Base-by-base conservation (phyloP, 805 yeast species). In the Phaffomyces antillensis region DNA sequence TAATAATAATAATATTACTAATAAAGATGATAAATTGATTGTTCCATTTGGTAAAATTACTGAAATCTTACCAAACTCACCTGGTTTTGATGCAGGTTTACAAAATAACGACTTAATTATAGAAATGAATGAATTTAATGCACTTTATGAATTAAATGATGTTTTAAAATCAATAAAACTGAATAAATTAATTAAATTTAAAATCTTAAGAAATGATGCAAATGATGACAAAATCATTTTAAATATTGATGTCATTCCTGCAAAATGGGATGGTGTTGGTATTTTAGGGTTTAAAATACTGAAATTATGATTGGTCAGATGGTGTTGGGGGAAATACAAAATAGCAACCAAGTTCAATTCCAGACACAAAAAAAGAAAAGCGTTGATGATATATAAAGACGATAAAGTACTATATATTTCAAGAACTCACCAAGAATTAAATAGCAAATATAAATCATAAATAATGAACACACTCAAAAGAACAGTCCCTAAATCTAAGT, bases 21-120 rank as follows among this genome's bases (percentile, higher is more conserved):
- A 20, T 20, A 7, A 20, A 9, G 16, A 40, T 15, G 31, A 20
- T n/a, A n/a, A 11, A 3, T 25, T 7, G 2, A n/a, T 10, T 26
- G 16, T 74, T 2, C 83, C 88, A 11, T 82, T 81, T 66, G 40
- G 55, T 5, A 75, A 38, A 17, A 38, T 52, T n/a, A 16, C 48
- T 7, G 48, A 49, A 13, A 41, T 52, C 1, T 24, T 48, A 12
- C 24, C 42, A 3, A 20, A 38, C 2, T 83, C 8, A 62, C 93
- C 95, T 1, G 84, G 89, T 0, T 59, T 49, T 3, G 42, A 31
- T 15, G 56, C 73, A 36, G 89, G 91, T 1, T 63, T 87, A 17
- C 51, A 55, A 23, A 62, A 64, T 17, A 73, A 73, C 25, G 96
- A 88, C 62, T 41, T 38, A 35, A 41, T 54, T 8, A 28, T 48